These are phyloP conservation scores for Zelopaecilomyces penicillatus DNA, from an alignment of 2,329 filamentous ascomycete species.

Conservation along the genomic window DNA sequence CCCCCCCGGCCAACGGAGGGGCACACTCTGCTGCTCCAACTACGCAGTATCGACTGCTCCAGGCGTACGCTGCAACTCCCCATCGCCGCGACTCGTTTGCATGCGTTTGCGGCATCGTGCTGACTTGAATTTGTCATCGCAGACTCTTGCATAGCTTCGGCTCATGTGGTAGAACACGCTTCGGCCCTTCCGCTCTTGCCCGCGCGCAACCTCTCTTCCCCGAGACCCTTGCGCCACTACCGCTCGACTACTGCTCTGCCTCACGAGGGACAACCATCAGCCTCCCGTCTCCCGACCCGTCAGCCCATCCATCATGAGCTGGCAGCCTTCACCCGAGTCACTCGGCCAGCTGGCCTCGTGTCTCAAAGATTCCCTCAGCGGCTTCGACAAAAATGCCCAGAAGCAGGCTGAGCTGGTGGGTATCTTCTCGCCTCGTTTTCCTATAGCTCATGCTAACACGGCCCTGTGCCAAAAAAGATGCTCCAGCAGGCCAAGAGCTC, in stretches of 20 bases:
- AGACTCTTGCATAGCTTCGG: neutral
- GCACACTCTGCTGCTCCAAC: too few species aligned
- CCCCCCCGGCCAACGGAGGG: too few species aligned
- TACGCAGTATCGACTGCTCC: too few species aligned
- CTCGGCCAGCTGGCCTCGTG: constrained; percentile 82
- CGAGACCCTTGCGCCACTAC: too few species aligned
- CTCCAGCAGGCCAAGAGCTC: constrained; percentile 79
- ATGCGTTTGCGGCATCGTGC: too few species aligned
- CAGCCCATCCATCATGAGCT: constrained; percentile 57
- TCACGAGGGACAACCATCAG: neutral
- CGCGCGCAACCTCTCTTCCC: constrained; percentile 1
- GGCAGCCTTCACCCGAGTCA: constrained; percentile 84
- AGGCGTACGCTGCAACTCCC: neutral
- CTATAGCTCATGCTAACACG: too few species aligned
- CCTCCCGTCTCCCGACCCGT: constrained; percentile 2
- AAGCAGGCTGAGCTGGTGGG: constrained; percentile 84
- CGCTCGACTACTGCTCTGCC: too few species aligned
- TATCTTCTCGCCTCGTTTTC: neutral
- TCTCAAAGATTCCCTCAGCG: constrained; percentile 85
- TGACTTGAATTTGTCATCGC: neutral
- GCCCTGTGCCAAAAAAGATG: constrained; percentile 53
- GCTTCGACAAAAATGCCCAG: constrained; percentile 68
- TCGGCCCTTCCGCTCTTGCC: neutral
- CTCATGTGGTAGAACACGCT: constrained; percentile 6
- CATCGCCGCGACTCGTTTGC: neutral